A percentile compares a stretch with the other conserved stretches of the same genome.
Conservation (phyloP, 2,329 filamentous ascomycete species). For the Aspergillus ruber region DNA sequence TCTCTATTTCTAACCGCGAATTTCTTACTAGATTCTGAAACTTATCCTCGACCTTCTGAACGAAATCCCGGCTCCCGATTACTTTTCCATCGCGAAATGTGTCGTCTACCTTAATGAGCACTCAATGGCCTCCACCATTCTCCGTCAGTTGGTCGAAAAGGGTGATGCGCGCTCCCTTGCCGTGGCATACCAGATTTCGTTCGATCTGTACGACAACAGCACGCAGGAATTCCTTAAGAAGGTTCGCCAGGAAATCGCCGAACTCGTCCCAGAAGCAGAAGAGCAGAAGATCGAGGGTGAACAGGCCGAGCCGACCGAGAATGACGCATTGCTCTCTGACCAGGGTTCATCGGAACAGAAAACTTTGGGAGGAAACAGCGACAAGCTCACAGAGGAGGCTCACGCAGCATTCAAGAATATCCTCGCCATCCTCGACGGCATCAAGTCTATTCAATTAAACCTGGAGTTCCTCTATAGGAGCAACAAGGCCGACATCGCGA, state of each 20-base stretch:
- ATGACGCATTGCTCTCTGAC: conserved; percentile 53
- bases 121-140: conserved; percentile 79
- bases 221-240: conserved; percentile 94
- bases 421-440: conserved; percentile 67
- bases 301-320: conserved; percentile 49
- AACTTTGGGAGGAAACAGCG: conserved; percentile 36
- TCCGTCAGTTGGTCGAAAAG: conserved; percentile 72
- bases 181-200: conserved; percentile 93
- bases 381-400: conserved; percentile 42
- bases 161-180: conserved; percentile 72
- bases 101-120: conserved; percentile 94
- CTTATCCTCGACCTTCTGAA: conserved; percentile 93
- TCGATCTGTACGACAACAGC: conserved; percentile 96
- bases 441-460: conserved; percentile 89
- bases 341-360: conserved; percentile 30
- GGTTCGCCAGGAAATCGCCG: conserved; percentile 73
- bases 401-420: conserved; percentile 52
- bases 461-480: conserved; percentile 95
- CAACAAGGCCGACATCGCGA: conserved; percentile 84
- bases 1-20: neutral
- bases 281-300: conserved; percentile 45
- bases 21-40: conserved; percentile 61
- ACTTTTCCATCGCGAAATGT: conserved; percentile 96
- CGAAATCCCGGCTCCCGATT: conserved; percentile 86
- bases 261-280: conserved; percentile 39